A percentile compares a stretch with the other conserved stretches of the same genome.
phyloP scores from a whole-genome alignment of 495 filamentous ascomycete genomes.

The Penicillium odoratum region DNA sequence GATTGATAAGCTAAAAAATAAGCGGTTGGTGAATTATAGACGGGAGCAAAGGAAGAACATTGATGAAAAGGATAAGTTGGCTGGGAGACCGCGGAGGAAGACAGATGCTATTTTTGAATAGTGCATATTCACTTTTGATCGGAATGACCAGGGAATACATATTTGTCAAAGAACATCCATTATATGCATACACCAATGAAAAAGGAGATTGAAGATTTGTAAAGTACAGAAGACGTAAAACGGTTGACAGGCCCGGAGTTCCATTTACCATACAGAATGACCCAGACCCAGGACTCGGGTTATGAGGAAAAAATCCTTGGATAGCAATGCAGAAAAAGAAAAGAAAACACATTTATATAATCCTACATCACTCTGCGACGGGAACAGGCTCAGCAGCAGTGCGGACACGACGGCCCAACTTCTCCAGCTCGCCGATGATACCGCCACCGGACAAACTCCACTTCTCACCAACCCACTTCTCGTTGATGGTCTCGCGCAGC shows the following conservation, averaged over 20 bases:
- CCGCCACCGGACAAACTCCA: conserved; percentile 81
- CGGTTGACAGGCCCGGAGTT: conserved; percentile 13
- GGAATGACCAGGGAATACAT: background rate
- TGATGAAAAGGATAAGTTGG: background rate
- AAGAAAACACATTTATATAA: conserved; percentile 14
- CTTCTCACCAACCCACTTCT: conserved; percentile 75
- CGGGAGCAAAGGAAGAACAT: background rate
- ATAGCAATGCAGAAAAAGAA: conserved; percentile 8
- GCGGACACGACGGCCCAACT: conserved; percentile 55
- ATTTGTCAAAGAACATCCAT: conserved; percentile 27
- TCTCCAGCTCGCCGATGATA: conserved; percentile 82
- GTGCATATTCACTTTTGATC: background rate
- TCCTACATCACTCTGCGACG: conserved; percentile 13
- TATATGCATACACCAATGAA: conserved; percentile 43
- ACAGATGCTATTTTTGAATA: background rate
- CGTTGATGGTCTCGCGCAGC: conserved; percentile 65
- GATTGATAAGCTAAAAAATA: background rate
- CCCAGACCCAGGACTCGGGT: conserved; percentile 3
- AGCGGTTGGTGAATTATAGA: background rate
- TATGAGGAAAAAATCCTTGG: background rate
- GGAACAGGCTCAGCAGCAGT: conserved; percentile 25
- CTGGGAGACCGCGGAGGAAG: background rate
- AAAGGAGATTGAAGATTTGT: conserved; percentile 27
- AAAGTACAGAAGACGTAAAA: conserved; percentile 35
- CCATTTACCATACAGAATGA: conserved; percentile 27